Evolutionary conservation across 148 eudicot genomes (phyloP), one percentile per base, ranked within the genome.

Genomic region (Rhododendron ovatum): DNA sequence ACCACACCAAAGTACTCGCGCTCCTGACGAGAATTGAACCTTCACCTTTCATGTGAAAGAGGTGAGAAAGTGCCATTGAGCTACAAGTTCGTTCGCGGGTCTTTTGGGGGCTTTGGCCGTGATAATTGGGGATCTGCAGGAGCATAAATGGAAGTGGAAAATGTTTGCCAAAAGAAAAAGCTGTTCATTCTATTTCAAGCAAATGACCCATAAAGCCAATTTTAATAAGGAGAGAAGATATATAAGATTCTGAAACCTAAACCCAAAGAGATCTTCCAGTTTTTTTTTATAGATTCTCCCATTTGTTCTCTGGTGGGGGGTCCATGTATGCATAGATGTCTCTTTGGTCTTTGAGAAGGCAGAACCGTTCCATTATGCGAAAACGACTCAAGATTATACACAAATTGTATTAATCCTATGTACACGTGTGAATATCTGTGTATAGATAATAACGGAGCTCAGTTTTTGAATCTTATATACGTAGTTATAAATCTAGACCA

Each of bases 181-280:
- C 57, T 65, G 18, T 81, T 17, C 83, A 83, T 65, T 65, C 78
- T 39, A 15, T 63, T 61, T 12, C 71, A 30, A 82, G 53, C 22
- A 82, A 63, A 63, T 41, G 76, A 82, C 7, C 11, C 73, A 9
- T 17, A 41, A 33, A 6, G 22, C 41, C 53, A n/a, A 51, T 4
- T 4, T 82, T 37, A 3, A 11, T 22, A 47, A 61, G 15, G 75
- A 39, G 24, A 41, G 22, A 2, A 39, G 17, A 80, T 15, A 61
- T 45, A 7, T 24, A 50, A 9, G 50, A 39, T 82, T 65, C 51
- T n/a, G n/a, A 63, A 12, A 8, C 55, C 30, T 61, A 63, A 63
- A 28, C 55, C 39, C 26, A 83, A 41, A 83, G 53, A 50, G 79
- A 84, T 78, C 80, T 80, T 84, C 61, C 86, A 77, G 69, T 78